Percentiles rank a stretch among this genome's conserved stretches.
These are phyloP conservation scores for Circinella minor DNA, from an alignment of 371 early-diverging fungal genomes.

Conservation along the genomic window DNA sequence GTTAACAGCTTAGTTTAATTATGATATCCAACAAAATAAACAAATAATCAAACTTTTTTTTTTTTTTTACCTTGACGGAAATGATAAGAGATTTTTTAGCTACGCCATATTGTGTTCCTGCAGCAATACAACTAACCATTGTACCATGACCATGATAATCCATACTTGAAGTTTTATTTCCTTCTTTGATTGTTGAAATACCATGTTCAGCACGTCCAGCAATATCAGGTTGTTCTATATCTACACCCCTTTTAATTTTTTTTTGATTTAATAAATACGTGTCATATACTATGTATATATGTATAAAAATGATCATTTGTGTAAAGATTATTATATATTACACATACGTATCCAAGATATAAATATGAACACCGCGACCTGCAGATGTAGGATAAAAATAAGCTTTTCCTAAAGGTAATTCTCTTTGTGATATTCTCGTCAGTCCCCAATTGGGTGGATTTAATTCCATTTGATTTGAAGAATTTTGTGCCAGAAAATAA, in stretches of 20 bases:
- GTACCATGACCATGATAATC: conserved; percentile 77
- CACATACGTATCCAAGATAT: conserved; percentile 51
- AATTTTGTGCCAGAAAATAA: background rate
- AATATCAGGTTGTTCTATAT: conserved; percentile 65
- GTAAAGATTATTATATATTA: no score
- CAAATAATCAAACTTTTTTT: no score
- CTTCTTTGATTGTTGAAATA: conserved; percentile 36
- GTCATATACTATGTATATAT: background rate
- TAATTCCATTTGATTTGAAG: background rate
- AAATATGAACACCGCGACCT: conserved; percentile 49
- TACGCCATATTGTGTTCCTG: conserved; percentile 58
- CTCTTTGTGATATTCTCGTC: conserved; percentile 29
- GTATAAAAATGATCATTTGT: no score
- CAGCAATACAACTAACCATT: conserved; percentile 62
- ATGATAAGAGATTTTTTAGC: conserved; percentile 65
- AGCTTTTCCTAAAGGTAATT: conserved; percentile 21
- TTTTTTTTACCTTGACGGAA: conserved; percentile 49
- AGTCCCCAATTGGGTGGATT: conserved; percentile 23
- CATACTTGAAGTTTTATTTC: conserved; percentile 22
- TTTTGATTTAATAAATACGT: background rate
- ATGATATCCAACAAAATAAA: no score
- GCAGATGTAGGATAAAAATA: conserved; percentile 26
- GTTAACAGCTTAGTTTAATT: no score
- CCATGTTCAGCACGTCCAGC: conserved; percentile 69
- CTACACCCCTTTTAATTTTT: conserved; percentile 67